Percentiles rank a stretch among this genome's conserved stretches.
phyloP scores from a whole-genome alignment of 345 rosid genomes.

The Camelina laxa region DNA sequence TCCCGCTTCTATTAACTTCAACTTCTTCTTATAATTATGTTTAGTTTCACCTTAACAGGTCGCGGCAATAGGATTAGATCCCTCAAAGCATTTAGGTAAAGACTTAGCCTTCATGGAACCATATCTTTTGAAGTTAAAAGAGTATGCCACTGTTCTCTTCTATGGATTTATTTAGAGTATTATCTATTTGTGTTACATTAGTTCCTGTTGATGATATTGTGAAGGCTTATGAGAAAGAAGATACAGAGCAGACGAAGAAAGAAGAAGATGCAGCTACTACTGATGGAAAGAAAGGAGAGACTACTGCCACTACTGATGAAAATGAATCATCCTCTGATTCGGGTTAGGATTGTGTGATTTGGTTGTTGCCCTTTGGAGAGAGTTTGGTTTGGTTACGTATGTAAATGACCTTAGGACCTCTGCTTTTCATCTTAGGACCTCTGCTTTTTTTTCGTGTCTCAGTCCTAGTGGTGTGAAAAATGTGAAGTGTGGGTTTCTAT shows the following conservation, averaged over 20 bases:
- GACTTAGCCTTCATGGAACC: constrained; percentile 69
- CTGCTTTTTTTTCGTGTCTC: no score
- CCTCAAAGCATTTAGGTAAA: constrained; percentile 90
- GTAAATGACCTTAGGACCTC: constrained; percentile 33
- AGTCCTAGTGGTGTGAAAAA: not conserved
- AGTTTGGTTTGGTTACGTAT: constrained; percentile 6
- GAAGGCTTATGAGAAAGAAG: constrained; percentile 56
- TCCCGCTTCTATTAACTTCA: not conserved
- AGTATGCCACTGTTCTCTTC: constrained; percentile 55
- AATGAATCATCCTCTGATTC: constrained; percentile 52
- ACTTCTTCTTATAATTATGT: not conserved
- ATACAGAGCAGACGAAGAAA: constrained; percentile 41
- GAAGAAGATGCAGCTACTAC: constrained; percentile 29
- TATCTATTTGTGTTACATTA: constrained; percentile 37
- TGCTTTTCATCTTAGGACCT: not conserved
- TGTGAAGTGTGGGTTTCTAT: not conserved
- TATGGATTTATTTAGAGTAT: constrained; percentile 5
- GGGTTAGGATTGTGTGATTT: constrained; percentile 49
- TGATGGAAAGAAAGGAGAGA: constrained; percentile 6
- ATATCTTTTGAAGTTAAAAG: constrained; percentile 80
- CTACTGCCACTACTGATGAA: not conserved
- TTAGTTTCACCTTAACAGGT: constrained; percentile 56
- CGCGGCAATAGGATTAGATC: constrained; percentile 93
- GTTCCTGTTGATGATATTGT: constrained; percentile 74
- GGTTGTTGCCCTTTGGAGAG: not conserved